phyloP scores from a whole-genome alignment of 768 basidiomycete species.

The Boletellus sp. region DNA sequence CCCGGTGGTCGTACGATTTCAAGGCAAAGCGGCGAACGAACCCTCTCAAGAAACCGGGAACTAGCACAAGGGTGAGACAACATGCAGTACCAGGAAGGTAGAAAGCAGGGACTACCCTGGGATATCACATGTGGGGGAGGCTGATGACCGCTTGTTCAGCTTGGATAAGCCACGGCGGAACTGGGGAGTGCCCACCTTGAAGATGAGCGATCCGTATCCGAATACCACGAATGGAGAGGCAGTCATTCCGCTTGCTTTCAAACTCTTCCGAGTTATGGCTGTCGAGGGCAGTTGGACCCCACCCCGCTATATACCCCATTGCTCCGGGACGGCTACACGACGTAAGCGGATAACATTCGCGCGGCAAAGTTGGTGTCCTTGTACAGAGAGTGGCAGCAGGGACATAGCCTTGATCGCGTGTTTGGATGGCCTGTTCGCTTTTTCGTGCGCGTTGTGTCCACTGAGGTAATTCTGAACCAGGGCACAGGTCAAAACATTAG shows the following conservation, averaged over 20 bases:
- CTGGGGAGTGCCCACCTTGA: constrained; percentile 49
- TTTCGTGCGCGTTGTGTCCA: background rate
- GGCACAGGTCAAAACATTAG: background rate
- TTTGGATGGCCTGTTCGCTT: background rate
- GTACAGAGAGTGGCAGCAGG: background rate
- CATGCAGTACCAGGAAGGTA: too few relatives aligned
- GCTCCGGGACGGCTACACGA: background rate
- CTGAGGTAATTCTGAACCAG: background rate
- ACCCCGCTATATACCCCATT: constrained; percentile 2
- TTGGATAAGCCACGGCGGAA: background rate
- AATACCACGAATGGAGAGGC: constrained; percentile 62
- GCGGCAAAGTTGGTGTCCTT: background rate
- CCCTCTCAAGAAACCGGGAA: constrained; percentile 79
- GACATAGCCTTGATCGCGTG: background rate
- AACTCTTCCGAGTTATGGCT: background rate
- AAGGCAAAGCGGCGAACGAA: constrained; percentile 87
- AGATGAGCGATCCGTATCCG: constrained; percentile 87
- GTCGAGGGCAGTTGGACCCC: background rate
- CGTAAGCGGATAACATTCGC: background rate
- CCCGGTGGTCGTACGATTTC: constrained; percentile 86
- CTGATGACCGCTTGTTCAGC: constrained; percentile 33
- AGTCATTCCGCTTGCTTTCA: background rate
- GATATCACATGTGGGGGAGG: constrained; percentile 74
- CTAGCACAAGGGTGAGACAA: constrained; percentile 29
- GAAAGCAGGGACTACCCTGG: constrained; percentile 45